Base-by-base conservation (phyloP, 768 basidiomycete genomes). In the Podaxis sp. region DNA sequence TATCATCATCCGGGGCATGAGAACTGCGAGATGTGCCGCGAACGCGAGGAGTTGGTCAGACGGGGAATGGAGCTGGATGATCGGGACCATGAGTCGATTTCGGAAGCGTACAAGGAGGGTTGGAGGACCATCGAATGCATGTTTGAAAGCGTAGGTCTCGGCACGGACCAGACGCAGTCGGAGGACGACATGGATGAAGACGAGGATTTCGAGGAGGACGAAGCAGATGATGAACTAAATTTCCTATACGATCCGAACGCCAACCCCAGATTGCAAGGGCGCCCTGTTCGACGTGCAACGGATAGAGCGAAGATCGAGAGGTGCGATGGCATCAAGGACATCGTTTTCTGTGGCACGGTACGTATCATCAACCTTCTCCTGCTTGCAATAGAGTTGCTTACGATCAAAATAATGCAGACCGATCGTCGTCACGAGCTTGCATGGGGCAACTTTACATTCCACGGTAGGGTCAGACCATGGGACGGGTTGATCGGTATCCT, bases 341-440 rank as follows among this genome's bases (percentile, higher is more conserved):
- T 86, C 50, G 74, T 88, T 32, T 69, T 90, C 63, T 82, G 81
- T 11, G 88, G 88, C 56, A 78, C 81, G 71, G 85, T 86, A 28
- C 59, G 73, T 64, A 44, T 64, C 56, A 60, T 62, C 32, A 32
- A 32, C 32, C 28, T 61, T 44, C 1, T 44, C 7, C 5, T 44
- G 16, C 18, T 18, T 0, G 16, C 38, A 13, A 13, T 40, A 14
- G 11, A n/a, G 38, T 5, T 40, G 32, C 32, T 40, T n/a, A n/a
- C n/a, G 42, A 44, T 6, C 9, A 6, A 21, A 18, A 44, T 5
- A 9, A 18, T 14, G 6, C 61, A 85, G 83, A 85, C 84, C 16
- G 82, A 86, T 62, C 56, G 65, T 10, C 69, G 67, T 3, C 81
- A 84, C 57, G 75, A 75, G 2, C 68, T 76, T 40, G 84, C 80